Percentiles rank a stretch among this genome's conserved stretches.
Conservation (phyloP, 805 yeast species). For the Sugiyamaella mastotermitis region DNA sequence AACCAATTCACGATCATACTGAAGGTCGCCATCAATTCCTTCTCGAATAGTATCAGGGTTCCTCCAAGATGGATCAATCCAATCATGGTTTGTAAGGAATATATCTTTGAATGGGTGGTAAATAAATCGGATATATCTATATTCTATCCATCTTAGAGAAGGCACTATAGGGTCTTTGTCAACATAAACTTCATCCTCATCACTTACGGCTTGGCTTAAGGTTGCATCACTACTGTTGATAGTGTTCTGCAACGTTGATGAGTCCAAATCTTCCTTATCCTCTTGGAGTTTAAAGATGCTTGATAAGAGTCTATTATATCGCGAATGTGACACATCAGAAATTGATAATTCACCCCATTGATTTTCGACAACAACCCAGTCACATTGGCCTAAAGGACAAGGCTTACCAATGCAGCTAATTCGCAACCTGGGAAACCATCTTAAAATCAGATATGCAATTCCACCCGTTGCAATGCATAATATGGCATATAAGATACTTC, state of each 20-base stretch:
- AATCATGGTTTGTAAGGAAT: slow-evolving; percentile 73
- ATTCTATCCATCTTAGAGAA: slow-evolving; percentile 61
- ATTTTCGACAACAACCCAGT: slow-evolving; percentile 91
- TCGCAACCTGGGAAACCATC: slow-evolving; percentile 83
- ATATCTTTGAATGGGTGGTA: slow-evolving; percentile 86
- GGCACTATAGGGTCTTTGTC: slow-evolving; percentile 65
- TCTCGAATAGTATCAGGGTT: slow-evolving; percentile 41
- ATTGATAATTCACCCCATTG: slow-evolving; percentile 82
- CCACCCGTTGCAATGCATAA: slow-evolving; percentile 63
- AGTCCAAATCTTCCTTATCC: slow-evolving; percentile 11
- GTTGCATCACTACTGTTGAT: not conserved
- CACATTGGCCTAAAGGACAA: slow-evolving; percentile 72
- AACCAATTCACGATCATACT: slow-evolving; percentile 61
- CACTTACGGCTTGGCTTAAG: not conserved
- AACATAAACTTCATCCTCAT: slow-evolving; percentile 19
- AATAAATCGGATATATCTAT: slow-evolving; percentile 75
- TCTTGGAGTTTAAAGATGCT: slow-evolving; percentile 13
- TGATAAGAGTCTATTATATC: slow-evolving; percentile 60
- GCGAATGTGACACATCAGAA: slow-evolving; percentile 46
- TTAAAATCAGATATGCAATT: slow-evolving; percentile 57
- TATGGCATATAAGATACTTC: slow-evolving; percentile 43
- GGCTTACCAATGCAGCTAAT: slow-evolving; percentile 60
- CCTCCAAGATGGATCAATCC: slow-evolving; percentile 82
- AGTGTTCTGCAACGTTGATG: slow-evolving; percentile 3
- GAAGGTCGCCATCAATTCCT: slow-evolving; percentile 67